Evolutionary conservation across 306 rosid species (phyloP).

Genomic region (Begonia masoniana): DNA sequence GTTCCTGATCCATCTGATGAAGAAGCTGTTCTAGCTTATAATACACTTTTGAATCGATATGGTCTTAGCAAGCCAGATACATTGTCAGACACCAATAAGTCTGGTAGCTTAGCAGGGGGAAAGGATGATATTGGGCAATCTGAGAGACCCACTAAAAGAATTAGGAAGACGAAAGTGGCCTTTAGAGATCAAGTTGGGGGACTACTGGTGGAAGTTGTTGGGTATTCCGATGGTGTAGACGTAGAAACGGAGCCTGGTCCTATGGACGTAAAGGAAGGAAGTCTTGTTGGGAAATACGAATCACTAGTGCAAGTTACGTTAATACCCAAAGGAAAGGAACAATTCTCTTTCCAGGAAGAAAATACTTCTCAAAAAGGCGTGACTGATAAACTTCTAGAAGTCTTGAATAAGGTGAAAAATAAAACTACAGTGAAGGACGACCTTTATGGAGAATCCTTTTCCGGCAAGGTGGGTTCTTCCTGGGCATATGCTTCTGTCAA

Average conservation of each 20-base stretch:
- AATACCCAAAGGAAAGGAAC: conserved; percentile 89
- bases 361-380: conserved; percentile 65
- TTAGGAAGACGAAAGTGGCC: conserved; percentile 61
- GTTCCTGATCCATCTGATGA: conserved; percentile 87
- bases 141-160: conserved; percentile 68
- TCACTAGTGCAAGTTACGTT: conserved; percentile 83
- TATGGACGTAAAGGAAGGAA: conserved; percentile 91
- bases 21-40: conserved; percentile 81
- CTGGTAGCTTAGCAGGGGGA: conserved; percentile 21
- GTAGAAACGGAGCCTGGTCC: conserved; percentile 98
- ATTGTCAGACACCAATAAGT: conserved; percentile 28
- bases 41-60: conserved; percentile 68
- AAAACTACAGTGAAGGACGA: conserved; percentile 77
- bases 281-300: conserved; percentile 92
- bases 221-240: conserved; percentile 83
- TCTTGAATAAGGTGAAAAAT: conserved; percentile 65
- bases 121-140: conserved; percentile 20
- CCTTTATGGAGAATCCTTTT: conserved; percentile 76
- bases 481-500: conserved; percentile 67
- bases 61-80: conserved; percentile 51
- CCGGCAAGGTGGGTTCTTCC: conserved; percentile 77
- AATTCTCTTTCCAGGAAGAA: conserved; percentile 35
- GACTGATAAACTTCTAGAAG: conserved; percentile 85
- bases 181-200: conserved; percentile 97
- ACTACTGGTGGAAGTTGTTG: conserved; percentile 80